A percentile compares a stretch with the other conserved stretches of the same genome.
Conservation (phyloP, 1,139 yeast species). For the Geotrichum klebahnii region DNA sequence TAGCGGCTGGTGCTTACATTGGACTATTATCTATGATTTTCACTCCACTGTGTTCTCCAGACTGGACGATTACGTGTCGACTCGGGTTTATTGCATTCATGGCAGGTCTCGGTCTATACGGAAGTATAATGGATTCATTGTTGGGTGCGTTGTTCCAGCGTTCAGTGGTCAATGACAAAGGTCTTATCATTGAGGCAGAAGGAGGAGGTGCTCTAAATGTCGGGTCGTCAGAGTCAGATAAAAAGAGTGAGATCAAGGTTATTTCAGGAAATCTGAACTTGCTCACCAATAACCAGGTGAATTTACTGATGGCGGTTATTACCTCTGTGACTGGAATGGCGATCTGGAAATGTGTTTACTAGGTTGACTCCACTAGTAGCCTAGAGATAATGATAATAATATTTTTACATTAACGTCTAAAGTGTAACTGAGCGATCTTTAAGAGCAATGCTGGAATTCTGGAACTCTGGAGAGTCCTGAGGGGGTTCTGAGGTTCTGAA, state of each 20-base stretch:
- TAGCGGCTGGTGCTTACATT: conserved; percentile 42
- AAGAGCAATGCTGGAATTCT: no score
- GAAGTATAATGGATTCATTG: conserved; percentile 45
- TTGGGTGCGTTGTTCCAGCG: conserved; percentile 46
- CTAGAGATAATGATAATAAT: no score
- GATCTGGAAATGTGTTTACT: conserved; percentile 26
- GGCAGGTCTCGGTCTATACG: conserved; percentile 41
- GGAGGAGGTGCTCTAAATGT: conserved; percentile 40
- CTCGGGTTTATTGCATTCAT: conserved; percentile 33
- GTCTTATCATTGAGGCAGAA: conserved; percentile 43
- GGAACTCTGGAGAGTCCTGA: no score
- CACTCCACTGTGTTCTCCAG: conserved; percentile 23
- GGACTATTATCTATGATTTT: conserved; percentile 36
- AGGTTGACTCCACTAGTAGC: background rate
- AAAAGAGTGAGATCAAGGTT: conserved; percentile 24
- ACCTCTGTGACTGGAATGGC: conserved; percentile 37
- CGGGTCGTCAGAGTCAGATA: background rate
- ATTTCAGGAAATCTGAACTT: conserved; percentile 32
- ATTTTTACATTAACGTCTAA: no score
- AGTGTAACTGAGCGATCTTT: no score
- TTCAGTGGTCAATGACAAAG: conserved; percentile 39
- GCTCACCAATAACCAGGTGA: conserved; percentile 45
- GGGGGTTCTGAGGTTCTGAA: no score
- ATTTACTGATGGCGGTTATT: conserved; percentile 39
- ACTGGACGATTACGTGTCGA: conserved; percentile 13